phyloP scores from a whole-genome alignment of 2,329 filamentous ascomycete genomes.

The Apiospora aurea region DNA sequence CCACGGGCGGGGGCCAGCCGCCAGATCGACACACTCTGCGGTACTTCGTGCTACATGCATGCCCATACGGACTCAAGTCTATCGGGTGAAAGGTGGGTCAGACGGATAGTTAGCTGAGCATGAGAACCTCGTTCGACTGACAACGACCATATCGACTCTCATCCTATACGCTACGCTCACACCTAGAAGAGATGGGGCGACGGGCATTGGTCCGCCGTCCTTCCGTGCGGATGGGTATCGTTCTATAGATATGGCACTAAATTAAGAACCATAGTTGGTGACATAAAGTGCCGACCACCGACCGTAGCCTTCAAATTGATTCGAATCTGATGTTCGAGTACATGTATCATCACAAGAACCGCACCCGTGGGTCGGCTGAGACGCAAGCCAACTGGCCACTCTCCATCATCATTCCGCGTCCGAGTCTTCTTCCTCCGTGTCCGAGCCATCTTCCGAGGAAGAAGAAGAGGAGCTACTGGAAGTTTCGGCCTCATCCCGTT shows the following conservation, averaged over 20 bases:
- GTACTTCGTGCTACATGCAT: too few relatives aligned
- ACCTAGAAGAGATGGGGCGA: neutral
- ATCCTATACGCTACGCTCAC: neutral
- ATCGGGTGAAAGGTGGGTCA: too few relatives aligned
- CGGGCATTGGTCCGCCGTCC: neutral
- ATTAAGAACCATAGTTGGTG: neutral
- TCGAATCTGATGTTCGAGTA: neutral
- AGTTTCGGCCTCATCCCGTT: neutral
- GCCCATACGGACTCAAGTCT: too few relatives aligned
- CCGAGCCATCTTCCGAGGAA: conserved; percentile 2
- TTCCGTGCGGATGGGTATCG: neutral
- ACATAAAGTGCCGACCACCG: conserved; percentile 6
- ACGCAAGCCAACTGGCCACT: neutral
- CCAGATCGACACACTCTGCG: too few relatives aligned
- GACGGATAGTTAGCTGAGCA: neutral
- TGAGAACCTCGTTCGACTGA: neutral
- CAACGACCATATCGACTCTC: neutral
- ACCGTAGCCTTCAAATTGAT: neutral
- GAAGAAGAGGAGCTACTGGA: conserved; percentile 24
- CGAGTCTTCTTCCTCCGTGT: conserved; percentile 16
- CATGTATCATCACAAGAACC: neutral
- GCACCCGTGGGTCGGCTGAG: neutral
- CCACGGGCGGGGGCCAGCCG: too few relatives aligned
- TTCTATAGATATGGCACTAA: neutral
- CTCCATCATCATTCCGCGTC: neutral